phyloP scores from a whole-genome alignment of 345 rosid species.

The Salix suchowensis region DNA sequence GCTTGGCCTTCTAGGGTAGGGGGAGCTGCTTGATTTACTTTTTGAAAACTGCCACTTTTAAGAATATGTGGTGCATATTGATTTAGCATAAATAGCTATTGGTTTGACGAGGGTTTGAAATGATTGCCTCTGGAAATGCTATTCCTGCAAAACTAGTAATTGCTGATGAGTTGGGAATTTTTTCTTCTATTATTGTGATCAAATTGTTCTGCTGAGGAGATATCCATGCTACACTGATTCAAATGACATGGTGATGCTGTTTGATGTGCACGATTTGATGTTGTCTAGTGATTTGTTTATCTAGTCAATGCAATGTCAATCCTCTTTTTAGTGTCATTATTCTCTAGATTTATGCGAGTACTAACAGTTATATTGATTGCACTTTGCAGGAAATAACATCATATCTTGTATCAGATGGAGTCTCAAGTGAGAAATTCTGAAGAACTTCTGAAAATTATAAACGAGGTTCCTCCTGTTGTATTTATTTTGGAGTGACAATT shows the following conservation, averaged over 20 bases:
- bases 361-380: not conserved
- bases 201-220: not conserved
- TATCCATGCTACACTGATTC: not conserved
- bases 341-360: not conserved
- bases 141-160: not conserved
- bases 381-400: constrained; percentile 78
- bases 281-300: not conserved
- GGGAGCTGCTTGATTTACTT: not conserved
- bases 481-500: constrained; percentile 14
- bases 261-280: not conserved
- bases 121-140: not conserved
- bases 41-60: not conserved
- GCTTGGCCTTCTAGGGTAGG: not conserved
- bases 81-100: not conserved
- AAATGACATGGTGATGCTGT: not conserved
- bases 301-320: not conserved
- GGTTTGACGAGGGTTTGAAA: not conserved
- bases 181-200: not conserved
- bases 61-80: not conserved
- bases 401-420: constrained; percentile 69
- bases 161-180: not conserved
- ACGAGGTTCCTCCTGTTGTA: constrained; percentile 27
- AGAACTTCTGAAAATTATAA: constrained; percentile 63
- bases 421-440: constrained; percentile 63
- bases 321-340: not conserved